These are phyloP conservation scores for Orychophragmus violaceus DNA, from an alignment of 345 rosid species.

Conservation along the genomic window DNA sequence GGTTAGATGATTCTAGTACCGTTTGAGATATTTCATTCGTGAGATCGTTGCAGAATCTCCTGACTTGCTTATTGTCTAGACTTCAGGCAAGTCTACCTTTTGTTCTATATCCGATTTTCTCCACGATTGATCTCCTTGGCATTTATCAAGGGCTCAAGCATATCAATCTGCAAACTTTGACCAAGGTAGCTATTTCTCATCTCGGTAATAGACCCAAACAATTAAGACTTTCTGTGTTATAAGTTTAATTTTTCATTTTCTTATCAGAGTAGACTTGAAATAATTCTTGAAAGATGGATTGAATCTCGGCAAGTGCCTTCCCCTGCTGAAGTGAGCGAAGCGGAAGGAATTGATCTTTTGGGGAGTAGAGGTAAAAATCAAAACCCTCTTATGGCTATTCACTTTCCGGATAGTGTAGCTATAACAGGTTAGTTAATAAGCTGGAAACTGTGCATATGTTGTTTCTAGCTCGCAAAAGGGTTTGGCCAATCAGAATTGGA, in stretches of 20 bases:
- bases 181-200: slow-evolving; percentile 48
- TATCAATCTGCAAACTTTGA: slow-evolving; percentile 76
- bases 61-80: slow-evolving; percentile 28
- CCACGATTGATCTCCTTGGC: slow-evolving; percentile 76
- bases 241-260: not conserved
- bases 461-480: slow-evolving; percentile 19
- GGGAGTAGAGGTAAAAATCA: slow-evolving; percentile 31
- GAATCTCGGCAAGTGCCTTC: slow-evolving; percentile 48
- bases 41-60: not conserved
- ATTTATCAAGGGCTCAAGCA: slow-evolving; percentile 82
- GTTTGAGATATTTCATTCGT: not conserved
- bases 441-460: not conserved
- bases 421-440: not conserved
- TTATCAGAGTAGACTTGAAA: slow-evolving; percentile 78
- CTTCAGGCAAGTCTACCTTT: slow-evolving; percentile 67
- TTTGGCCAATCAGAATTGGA: slow-evolving; percentile 24
- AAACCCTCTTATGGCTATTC: not conserved
- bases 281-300: slow-evolving; percentile 69
- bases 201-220: not conserved
- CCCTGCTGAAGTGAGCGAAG: slow-evolving; percentile 67
- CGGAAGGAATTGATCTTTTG: slow-evolving; percentile 62
- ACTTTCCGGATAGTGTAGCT: not conserved
- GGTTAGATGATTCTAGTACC: slow-evolving; percentile 3
- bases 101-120: slow-evolving; percentile 63
- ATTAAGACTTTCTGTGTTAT: not conserved